Base-by-base conservation (phyloP, 257 asterid genomes). In the Prunella vulgaris region DNA sequence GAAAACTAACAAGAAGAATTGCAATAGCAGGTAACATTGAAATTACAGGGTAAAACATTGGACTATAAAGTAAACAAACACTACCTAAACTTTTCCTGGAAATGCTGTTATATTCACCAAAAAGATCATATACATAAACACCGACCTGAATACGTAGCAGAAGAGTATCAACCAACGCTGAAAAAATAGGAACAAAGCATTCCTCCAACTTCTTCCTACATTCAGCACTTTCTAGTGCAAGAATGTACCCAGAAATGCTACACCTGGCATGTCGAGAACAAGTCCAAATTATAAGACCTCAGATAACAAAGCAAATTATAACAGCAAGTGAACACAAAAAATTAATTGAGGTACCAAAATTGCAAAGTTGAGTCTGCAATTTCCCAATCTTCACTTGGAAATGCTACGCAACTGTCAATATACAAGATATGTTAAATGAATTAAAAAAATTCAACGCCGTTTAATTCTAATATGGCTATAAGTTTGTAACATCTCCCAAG, bases 361-460 rank as follows among this genome's bases (percentile, higher is more conserved):
- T 82, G 97, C 81, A 92, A 79, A 61, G 97, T 92, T 65, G 93
- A 89, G 79, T 89, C 95, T 2, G 87, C 97, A 54, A 92, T 87
- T 70, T 89, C 96, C 96, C 97, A 92, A 68, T 86, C 96, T 64
- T 84, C 96, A 77, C 93, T 79, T 77, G 90, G 89, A 85, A 85
- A 92, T 74, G 88, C 78, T 62, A 79, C 86, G 68, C 96, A 89
- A 63, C 96, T 92, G 91, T 81, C 85, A 75, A 60, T 57, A 80
- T 51, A 73, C 60, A 80, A 14, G 42, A 51, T 49, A 64, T 18
- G 74, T 56, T 69, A 69, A 69, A 64, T 42, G 64, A 76, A 70
- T 59, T 49, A n/a, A 38, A 17, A n/a, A 32, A 66, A 12, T 44
- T 32, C 72, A 52, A 60, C 15, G 42, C 44, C 42, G 53, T 62